phyloP scores from a whole-genome alignment of 257 asterid genomes.

The Solanum sejunctum region DNA sequence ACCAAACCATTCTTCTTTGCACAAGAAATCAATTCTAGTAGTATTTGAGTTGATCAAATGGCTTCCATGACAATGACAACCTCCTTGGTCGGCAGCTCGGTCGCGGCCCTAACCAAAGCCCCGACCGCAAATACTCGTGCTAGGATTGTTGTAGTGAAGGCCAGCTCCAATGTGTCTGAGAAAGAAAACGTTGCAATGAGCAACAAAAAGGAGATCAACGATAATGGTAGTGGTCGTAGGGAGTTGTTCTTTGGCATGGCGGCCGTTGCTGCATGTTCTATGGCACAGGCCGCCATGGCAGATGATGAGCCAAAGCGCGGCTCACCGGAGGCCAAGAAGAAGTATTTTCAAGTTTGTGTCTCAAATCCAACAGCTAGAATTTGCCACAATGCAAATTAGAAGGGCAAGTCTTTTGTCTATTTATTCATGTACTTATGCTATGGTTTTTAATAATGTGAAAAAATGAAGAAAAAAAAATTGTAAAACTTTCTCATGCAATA shows the following conservation, averaged over 20 bases:
- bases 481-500: background rate
- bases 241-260: background rate
- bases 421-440: background rate
- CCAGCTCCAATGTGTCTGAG: background rate
- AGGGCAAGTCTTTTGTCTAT: background rate
- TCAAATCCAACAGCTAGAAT: background rate
- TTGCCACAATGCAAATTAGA: background rate
- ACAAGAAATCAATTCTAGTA: background rate
- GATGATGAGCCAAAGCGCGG: background rate
- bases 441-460: background rate
- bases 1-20: background rate
- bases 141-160: background rate
- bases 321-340: background rate
- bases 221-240: background rate
- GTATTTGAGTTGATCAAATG: background rate
- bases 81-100: background rate
- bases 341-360: background rate
- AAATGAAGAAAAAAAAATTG: background rate
- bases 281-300: background rate
- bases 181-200: background rate
- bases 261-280: background rate
- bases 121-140: background rate
- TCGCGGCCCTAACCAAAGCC: background rate
- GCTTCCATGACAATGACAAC: conserved; percentile 1
- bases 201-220: background rate